These are phyloP conservation scores for Penicillium sp. DNA, from an alignment of 2,329 filamentous ascomycete species.

Conservation along the genomic window DNA sequence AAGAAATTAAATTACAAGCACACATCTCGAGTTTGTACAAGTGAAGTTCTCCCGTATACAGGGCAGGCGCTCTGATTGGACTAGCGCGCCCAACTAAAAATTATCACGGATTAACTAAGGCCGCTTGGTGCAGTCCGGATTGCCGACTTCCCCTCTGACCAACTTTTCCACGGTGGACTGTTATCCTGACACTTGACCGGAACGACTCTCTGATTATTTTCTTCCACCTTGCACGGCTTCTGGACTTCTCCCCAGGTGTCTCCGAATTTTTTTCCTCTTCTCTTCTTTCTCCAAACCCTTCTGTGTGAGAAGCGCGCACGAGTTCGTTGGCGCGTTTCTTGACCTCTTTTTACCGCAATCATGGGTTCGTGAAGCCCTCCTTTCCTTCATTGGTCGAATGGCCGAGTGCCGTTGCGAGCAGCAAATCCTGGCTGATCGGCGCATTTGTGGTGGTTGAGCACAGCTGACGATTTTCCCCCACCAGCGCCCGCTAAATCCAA, in stretches of 20 bases:
- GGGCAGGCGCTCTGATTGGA: slow-evolving; percentile 35
- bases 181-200: slow-evolving; percentile 16
- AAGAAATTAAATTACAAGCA: background rate
- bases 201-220: slow-evolving; percentile 20
- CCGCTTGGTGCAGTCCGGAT: slow-evolving; percentile 27
- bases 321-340: slow-evolving; percentile 40
- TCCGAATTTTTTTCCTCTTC: slow-evolving; percentile 20
- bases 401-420: background rate
- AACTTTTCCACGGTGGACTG: slow-evolving; percentile 25
- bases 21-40: too few species aligned
- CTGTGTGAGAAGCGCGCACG: slow-evolving; percentile 41
- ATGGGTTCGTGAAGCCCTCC: slow-evolving; percentile 49
- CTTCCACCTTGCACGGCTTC: slow-evolving; percentile 9
- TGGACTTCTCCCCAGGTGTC: slow-evolving; percentile 18
- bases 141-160: slow-evolving; percentile 27
- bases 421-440: background rate
- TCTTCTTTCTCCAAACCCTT: slow-evolving; percentile 18
- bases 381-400: slow-evolving; percentile 1
- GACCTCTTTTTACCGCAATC: slow-evolving; percentile 53
- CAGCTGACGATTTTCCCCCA: slow-evolving; percentile 27
- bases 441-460: slow-evolving; percentile 44
- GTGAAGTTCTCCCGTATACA: background rate
- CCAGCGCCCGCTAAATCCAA: slow-evolving; percentile 90
- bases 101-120: slow-evolving; percentile 41
- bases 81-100: slow-evolving; percentile 45